Base-by-base conservation (phyloP, 1,284 basidiomycete species). In the Ceraceosorus guamensis region DNA sequence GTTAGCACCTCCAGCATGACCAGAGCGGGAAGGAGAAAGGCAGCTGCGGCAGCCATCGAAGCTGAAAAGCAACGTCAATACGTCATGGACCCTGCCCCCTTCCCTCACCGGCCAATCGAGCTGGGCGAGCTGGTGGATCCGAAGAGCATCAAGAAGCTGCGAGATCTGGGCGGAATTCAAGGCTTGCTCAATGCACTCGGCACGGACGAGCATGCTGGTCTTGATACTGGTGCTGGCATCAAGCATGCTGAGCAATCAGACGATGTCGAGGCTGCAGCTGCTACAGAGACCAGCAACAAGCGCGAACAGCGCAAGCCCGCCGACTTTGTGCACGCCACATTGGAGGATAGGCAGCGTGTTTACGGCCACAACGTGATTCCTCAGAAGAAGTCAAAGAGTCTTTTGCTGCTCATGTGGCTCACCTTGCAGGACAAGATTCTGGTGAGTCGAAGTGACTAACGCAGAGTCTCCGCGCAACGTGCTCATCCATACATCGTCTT, bases 351-450 rank as follows among this genome's bases (percentile, higher is more conserved):
- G 14, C 50, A 61, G 31, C 58, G 65, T 13, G 67, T 96, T 0
- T 98, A 86, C 71, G 93, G 93, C 41, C 79, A 81, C 60, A 98
- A 98, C 73, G 75, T 86, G 32, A 80, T 97, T 0, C 93, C 93
- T 1, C 79, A 79, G 5, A 84, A 89, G 44, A 81, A 83, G 56
- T 84, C 83, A 64, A 97, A 95, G 79, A 83, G 83, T 32, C 80
- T 98, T 16, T 79, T 91, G 46, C 80, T 82, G 63, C 82, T 98
- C 44, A 96, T 96, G 89, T 95, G 88, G 88, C 78, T 88, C 37
- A 92, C 93, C 2, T 80, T 96, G 72, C 89, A 93, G 78, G 93
- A 97, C 79, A 96, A 92, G 80, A 89, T 96, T 65, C 79, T 96
- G 24, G n/a, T n/a, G n/a, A n/a, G n/a, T n/a, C n/a, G n/a, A n/a